Conservation (phyloP, 305 asterid genomes). For the Fraxinus sp. region DNA sequence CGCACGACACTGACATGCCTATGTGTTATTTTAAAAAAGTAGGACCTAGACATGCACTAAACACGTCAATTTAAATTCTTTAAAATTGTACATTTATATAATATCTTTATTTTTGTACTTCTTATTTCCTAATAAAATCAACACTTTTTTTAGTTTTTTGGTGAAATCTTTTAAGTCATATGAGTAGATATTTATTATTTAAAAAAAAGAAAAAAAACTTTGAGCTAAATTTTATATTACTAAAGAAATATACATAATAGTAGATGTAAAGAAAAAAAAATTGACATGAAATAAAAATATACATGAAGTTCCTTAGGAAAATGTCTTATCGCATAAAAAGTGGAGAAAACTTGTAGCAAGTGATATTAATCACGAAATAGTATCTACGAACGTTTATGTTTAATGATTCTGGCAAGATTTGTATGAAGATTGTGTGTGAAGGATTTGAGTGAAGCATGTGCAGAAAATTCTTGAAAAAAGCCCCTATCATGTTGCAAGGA, state of each 20-base stretch:
- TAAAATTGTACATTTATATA: neutral
- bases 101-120: neutral
- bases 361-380: neutral
- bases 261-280: neutral
- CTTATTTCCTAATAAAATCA: neutral
- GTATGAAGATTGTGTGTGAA: neutral
- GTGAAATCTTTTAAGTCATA: neutral
- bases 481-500: neutral
- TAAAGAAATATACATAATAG: neutral
- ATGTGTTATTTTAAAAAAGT: neutral
- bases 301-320: neutral
- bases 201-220: neutral
- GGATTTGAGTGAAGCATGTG: neutral
- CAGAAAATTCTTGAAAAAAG: neutral
- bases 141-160: neutral
- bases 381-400: too few species aligned
- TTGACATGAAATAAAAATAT: neutral
- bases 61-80: neutral
- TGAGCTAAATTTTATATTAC: neutral
- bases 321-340: neutral
- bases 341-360: neutral
- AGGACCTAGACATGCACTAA: neutral
- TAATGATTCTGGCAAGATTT: neutral
- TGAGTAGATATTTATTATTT: neutral
- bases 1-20: neutral